A percentile compares a stretch with the other conserved stretches of the same genome.
Conservation (phyloP, 345 rosid genomes). For the Microcos paniculata region DNA sequence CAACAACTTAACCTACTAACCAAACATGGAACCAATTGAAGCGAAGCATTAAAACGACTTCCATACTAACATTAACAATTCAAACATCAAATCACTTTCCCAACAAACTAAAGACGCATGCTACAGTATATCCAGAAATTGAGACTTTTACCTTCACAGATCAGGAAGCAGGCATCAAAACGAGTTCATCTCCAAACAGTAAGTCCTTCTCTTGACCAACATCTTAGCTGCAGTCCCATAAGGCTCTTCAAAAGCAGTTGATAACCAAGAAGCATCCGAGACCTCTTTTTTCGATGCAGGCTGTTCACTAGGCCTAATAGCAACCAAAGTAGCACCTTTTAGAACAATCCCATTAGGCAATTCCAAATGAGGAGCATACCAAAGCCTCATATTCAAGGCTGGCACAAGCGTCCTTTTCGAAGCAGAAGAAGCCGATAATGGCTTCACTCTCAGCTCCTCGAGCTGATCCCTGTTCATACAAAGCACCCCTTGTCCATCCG, state of each 20-base stretch:
- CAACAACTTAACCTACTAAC: slow-evolving; percentile 1
- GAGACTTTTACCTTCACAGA: slow-evolving; percentile 28
- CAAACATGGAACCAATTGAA: background rate
- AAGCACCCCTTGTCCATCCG: slow-evolving; percentile 89
- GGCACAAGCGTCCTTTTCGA: slow-evolving; percentile 96
- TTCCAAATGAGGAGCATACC: slow-evolving; percentile 90
- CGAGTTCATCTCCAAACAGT: slow-evolving; percentile 98
- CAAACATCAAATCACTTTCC: background rate
- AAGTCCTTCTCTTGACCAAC: slow-evolving; percentile 87
- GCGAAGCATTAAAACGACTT: background rate
- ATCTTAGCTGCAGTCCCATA: slow-evolving; percentile 84
- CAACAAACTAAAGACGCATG: background rate
- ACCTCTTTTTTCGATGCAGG: slow-evolving; percentile 57
- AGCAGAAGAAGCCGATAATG: slow-evolving; percentile 85
- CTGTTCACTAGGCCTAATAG: slow-evolving; percentile 85
- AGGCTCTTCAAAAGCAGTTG: slow-evolving; percentile 82
- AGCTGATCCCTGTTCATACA: slow-evolving; percentile 90
- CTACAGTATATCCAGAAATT: background rate
- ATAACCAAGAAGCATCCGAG: slow-evolving; percentile 72
- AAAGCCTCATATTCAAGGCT: slow-evolving; percentile 86
- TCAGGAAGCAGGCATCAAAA: slow-evolving; percentile 39
- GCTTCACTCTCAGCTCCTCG: slow-evolving; percentile 89
- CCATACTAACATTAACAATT: background rate
- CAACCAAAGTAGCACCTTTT: slow-evolving; percentile 91
- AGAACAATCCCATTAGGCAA: slow-evolving; percentile 80